Conservation (phyloP, 768 basidiomycete species). For the Pisolithus orientalis region DNA sequence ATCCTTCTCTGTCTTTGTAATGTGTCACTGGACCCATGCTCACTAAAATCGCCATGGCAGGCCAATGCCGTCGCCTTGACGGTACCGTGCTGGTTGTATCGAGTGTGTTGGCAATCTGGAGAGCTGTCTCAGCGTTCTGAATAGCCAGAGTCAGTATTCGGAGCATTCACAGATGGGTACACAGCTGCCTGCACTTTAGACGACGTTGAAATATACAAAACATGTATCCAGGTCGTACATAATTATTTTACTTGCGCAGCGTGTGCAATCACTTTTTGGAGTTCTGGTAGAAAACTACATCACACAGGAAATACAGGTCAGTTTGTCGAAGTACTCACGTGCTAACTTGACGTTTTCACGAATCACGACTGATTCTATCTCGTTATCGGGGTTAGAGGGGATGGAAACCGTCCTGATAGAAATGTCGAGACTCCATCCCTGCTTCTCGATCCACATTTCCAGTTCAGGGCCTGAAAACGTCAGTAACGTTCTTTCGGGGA, state of each 20-base stretch:
- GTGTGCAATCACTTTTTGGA: conserved; percentile 71
- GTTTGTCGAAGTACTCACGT: conserved; percentile 44
- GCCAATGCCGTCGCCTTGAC: conserved; percentile 47
- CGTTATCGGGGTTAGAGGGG: conserved; percentile 83
- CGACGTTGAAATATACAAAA: conserved; percentile 4
- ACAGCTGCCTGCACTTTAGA: not conserved
- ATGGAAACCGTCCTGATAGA: conserved; percentile 53
- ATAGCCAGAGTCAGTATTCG: conserved; percentile 18
- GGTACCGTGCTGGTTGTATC: conserved; percentile 45
- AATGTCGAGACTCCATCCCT: conserved; percentile 61
- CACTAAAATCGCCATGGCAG: conserved; percentile 57
- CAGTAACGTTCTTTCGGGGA: not conserved
- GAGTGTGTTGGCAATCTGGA: conserved; percentile 68
- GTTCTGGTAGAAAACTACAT: conserved; percentile 40
- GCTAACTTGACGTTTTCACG: conserved; percentile 78
- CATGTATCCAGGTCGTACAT: conserved; percentile 1
- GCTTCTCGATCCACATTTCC: conserved; percentile 50
- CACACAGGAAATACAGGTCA: not conserved
- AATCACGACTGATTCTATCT: conserved; percentile 78
- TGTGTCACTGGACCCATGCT: conserved; percentile 74
- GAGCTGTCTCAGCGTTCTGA: conserved; percentile 61
- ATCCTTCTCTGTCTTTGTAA: conserved; percentile 74
- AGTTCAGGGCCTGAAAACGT: conserved; percentile 45
- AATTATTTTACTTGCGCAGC: conserved; percentile 47
- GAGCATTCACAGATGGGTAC: not conserved